Evolutionary conservation across 2,329 filamentous ascomycete genomes (phyloP).

Genomic region (Aureobasidium sp.): DNA sequence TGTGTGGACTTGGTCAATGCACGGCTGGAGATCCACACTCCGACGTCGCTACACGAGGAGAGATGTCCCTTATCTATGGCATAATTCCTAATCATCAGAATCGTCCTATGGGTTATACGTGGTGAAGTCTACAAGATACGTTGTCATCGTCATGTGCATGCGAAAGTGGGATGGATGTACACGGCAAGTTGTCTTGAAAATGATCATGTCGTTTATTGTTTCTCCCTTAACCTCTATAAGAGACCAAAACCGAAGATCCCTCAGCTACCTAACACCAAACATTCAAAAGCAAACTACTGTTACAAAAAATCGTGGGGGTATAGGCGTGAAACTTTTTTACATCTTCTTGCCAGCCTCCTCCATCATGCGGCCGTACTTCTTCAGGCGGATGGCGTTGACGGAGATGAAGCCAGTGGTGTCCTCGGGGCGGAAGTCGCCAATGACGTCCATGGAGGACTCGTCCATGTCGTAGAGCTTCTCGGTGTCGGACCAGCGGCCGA

Average conservation of each 20-base stretch:
- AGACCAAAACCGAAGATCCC: neutral
- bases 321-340: constrained; percentile 19
- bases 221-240: neutral
- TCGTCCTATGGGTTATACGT: no score
- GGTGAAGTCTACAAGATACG: neutral
- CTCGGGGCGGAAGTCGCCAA: constrained; percentile 57
- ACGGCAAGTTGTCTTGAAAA: neutral
- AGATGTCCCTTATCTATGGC: neutral
- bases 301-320: constrained; percentile 8
- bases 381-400: constrained; percentile 55
- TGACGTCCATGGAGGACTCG: constrained; percentile 62
- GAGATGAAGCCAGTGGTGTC: constrained; percentile 63
- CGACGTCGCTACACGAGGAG: neutral
- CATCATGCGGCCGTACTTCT: constrained; percentile 36
- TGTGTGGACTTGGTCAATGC: neutral
- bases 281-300: neutral
- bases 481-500: constrained; percentile 53
- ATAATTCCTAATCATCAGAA: neutral
- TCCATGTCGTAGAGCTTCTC: constrained; percentile 62
- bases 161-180: neutral
- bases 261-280: neutral
- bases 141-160: neutral
- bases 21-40: neutral
- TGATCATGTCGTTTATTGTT: neutral
- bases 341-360: constrained; percentile 28